phyloP scores from a whole-genome alignment of 805 yeast species.

The Kazachstania kunashirensis region DNA sequence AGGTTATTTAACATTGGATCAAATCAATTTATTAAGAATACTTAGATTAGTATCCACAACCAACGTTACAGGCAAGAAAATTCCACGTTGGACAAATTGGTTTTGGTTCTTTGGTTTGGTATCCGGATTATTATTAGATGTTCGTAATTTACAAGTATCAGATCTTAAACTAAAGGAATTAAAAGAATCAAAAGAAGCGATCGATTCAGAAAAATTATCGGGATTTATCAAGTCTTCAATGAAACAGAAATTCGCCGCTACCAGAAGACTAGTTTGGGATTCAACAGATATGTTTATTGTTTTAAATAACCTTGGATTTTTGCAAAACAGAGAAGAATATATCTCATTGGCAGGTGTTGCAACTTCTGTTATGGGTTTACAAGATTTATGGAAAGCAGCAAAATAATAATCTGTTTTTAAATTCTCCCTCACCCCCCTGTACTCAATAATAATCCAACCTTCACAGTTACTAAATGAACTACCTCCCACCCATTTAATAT shows the following conservation, averaged over 20 bases:
- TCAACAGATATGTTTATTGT: conserved; percentile 68
- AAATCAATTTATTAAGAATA: conserved; percentile 46
- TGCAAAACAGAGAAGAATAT: conserved; percentile 63
- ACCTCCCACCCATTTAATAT: too few relatives aligned
- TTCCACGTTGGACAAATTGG: conserved; percentile 51
- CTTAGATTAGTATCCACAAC: conserved; percentile 42
- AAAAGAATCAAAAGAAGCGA: neutral
- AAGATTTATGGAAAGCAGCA: conserved; percentile 51
- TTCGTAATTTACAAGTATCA: conserved; percentile 43
- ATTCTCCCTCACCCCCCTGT: too few relatives aligned
- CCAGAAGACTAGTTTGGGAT: conserved; percentile 67
- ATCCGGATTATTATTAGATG: conserved; percentile 51
- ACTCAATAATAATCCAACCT: too few relatives aligned
- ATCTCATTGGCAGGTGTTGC: conserved; percentile 78
- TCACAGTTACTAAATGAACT: too few relatives aligned
- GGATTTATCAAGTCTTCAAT: conserved; percentile 25
- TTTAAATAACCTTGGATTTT: conserved; percentile 50
- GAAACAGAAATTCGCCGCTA: conserved; percentile 39
- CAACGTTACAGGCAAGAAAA: conserved; percentile 36
- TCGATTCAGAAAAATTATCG: conserved; percentile 24
- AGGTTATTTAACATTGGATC: conserved; percentile 54
- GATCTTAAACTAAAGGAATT: conserved; percentile 1
- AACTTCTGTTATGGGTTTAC: conserved; percentile 70
- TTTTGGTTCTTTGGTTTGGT: conserved; percentile 71
- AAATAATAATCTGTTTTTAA: too few relatives aligned